phyloP scores from a whole-genome alignment of 129 eudicot species.

The Escallonia herrerae region DNA sequence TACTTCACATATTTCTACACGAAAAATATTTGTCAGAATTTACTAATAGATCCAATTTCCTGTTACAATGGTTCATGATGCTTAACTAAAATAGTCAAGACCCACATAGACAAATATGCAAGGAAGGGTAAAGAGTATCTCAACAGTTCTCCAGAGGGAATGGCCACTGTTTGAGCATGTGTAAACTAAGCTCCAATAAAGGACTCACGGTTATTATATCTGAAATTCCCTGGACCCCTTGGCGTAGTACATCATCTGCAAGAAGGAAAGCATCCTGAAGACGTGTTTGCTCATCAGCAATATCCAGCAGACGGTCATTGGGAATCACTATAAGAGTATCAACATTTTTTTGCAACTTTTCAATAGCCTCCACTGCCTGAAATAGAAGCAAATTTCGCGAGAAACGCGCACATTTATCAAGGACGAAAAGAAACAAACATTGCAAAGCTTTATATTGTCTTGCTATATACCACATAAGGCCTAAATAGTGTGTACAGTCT shows the following conservation, averaged over 20 bases:
- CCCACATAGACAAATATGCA: not conserved
- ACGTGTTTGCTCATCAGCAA: slow-evolving; percentile 81
- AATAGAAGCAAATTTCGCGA: slow-evolving; percentile 6
- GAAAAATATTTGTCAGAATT: not conserved
- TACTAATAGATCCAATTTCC: no score
- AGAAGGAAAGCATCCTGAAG: slow-evolving; percentile 93
- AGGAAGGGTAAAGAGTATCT: not conserved
- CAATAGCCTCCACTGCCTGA: slow-evolving; percentile 96
- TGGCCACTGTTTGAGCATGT: not conserved
- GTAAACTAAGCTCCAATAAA: not conserved
- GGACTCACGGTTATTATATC: slow-evolving; percentile 86
- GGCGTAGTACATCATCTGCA: slow-evolving; percentile 98
- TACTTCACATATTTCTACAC: no score
- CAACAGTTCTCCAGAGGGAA: not conserved
- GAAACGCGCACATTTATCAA: not conserved
- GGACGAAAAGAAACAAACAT: no score
- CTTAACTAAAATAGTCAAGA: not conserved
- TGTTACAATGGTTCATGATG: not conserved
- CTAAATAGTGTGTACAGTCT: no score
- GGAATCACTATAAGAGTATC: slow-evolving; percentile 96
- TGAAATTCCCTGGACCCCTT: slow-evolving; percentile 94
- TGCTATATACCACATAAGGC: no score
- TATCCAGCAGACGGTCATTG: slow-evolving; percentile 86
- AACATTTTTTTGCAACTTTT: slow-evolving; percentile 91
- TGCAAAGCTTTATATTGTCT: no score